Evolutionary conservation across 495 filamentous ascomycete genomes (phyloP).

Genomic region (Tuber indicum): DNA sequence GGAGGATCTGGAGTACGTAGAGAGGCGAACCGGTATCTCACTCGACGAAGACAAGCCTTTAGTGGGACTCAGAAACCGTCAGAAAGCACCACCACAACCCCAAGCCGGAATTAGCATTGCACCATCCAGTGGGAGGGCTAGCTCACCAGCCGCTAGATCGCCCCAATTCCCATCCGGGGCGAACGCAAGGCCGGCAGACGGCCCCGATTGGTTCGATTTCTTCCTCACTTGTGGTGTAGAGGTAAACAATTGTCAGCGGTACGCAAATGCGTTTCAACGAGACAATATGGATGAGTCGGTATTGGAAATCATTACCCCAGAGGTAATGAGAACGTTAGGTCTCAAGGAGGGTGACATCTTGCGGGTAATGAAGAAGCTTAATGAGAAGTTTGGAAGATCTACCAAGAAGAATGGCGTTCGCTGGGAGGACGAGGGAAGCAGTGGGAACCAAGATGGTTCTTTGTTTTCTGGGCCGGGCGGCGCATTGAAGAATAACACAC

Average conservation of each 20-base stretch:
- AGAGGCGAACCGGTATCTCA: slow-evolving; percentile 74
- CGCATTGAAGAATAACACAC: slow-evolving; percentile 83
- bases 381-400: slow-evolving; percentile 67
- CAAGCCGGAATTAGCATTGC: slow-evolving; percentile 35
- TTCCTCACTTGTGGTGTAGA: slow-evolving; percentile 88
- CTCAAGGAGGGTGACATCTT: slow-evolving; percentile 94
- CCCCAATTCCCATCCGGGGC: slow-evolving; percentile 46
- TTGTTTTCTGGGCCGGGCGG: slow-evolving; percentile 90
- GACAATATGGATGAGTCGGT: slow-evolving; percentile 95
- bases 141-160: slow-evolving; percentile 8
- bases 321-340: slow-evolving; percentile 74
- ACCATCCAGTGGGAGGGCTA: slow-evolving; percentile 19
- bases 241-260: slow-evolving; percentile 85
- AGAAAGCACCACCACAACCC: slow-evolving; percentile 25
- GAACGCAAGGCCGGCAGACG: slow-evolving; percentile 51
- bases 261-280: slow-evolving; percentile 74
- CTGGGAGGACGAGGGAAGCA: slow-evolving; percentile 49
- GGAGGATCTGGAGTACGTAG: slow-evolving; percentile 91
- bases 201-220: slow-evolving; percentile 99
- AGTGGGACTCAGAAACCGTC: slow-evolving; percentile 60
- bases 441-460: slow-evolving; percentile 49
- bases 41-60: slow-evolving; percentile 95
- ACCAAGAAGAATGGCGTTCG: slow-evolving; percentile 51
- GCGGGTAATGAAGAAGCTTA: slow-evolving; percentile 83
- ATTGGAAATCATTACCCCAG: slow-evolving; percentile 75